phyloP scores from a whole-genome alignment of 495 filamentous ascomycete genomes.

The Chaetomium fimeti region DNA sequence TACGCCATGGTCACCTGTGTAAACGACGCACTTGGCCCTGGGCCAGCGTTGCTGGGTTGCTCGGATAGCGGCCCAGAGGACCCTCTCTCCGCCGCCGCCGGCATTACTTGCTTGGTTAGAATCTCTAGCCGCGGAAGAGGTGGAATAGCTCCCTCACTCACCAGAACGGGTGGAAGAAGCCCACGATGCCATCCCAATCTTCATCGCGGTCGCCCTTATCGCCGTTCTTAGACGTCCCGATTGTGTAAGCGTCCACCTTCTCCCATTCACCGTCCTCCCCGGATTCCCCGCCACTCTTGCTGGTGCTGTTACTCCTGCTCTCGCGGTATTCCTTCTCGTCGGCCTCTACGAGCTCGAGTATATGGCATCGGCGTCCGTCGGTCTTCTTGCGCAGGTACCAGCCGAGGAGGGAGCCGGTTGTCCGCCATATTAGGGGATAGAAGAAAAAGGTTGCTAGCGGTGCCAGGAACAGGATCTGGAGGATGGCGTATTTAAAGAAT shows the following conservation, averaged over 20 bases:
- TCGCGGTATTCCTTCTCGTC: conserved; percentile 57
- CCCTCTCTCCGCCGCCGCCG: conserved; percentile 91
- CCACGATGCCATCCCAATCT: conserved; percentile 80
- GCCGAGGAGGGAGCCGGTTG: conserved; percentile 53
- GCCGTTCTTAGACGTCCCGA: conserved; percentile 53
- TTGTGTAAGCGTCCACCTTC: conserved; percentile 60
- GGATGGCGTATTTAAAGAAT: conserved; percentile 25
- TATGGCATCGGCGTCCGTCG: conserved; percentile 58
- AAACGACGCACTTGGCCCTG: conserved; percentile 82
- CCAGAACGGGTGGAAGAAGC: conserved; percentile 98
- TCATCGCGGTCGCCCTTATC: conserved; percentile 43
- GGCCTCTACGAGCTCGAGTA: conserved; percentile 58
- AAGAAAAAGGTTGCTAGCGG: conserved; percentile 37
- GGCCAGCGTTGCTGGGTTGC: conserved; percentile 90
- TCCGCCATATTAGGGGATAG: conserved; percentile 38
- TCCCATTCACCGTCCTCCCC: conserved; percentile 75
- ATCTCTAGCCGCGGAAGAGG: not conserved
- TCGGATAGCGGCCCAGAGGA: conserved; percentile 92
- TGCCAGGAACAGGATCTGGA: conserved; percentile 27
- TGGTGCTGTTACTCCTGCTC: conserved; percentile 35
- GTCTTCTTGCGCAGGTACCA: conserved; percentile 67
- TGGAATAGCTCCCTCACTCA: conserved; percentile 38
- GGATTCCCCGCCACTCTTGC: conserved; percentile 45
- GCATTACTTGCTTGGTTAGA: conserved; percentile 65
- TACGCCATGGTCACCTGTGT: conserved; percentile 90